Percentiles rank a stretch among this genome's conserved stretches.
Evolutionary conservation across 768 basidiomycete genomes (phyloP).

Genomic region (Russula earlei): DNA sequence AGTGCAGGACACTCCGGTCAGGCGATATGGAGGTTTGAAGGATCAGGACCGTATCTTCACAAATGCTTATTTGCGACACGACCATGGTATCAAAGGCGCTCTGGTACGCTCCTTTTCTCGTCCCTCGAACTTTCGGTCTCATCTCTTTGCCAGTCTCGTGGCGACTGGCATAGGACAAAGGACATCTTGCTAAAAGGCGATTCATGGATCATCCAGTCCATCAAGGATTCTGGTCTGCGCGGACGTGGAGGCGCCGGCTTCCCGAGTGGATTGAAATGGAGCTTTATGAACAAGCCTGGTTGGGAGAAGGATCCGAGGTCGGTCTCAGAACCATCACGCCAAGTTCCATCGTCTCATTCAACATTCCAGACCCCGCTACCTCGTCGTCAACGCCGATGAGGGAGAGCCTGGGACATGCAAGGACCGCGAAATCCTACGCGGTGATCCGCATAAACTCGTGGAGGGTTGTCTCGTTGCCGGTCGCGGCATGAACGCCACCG

Average conservation of each 20-base stretch:
- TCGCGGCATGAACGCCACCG: slow-evolving; percentile 88
- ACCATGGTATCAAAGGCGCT: slow-evolving; percentile 90
- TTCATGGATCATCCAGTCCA: slow-evolving; percentile 91
- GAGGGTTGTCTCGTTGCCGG: slow-evolving; percentile 98
- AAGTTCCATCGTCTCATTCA: not conserved
- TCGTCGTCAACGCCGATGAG: slow-evolving; percentile 61
- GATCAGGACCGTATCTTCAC: slow-evolving; percentile 95
- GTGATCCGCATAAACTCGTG: slow-evolving; percentile 96
- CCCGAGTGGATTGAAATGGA: slow-evolving; percentile 83
- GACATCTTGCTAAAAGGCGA: slow-evolving; percentile 94
- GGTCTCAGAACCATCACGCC: slow-evolving; percentile 15
- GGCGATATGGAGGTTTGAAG: slow-evolving; percentile 87
- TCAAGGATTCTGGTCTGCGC: slow-evolving; percentile 92
- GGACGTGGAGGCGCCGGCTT: slow-evolving; percentile 97
- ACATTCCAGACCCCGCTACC: slow-evolving; percentile 74
- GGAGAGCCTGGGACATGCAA: slow-evolving; percentile 99
- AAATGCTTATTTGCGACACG: slow-evolving; percentile 80
- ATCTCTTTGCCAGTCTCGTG: slow-evolving; percentile 51
- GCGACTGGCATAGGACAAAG: slow-evolving; percentile 98
- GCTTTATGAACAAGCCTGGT: slow-evolving; percentile 98
- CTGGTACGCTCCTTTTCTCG: slow-evolving; percentile 38
- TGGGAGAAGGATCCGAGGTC: slow-evolving; percentile 92
- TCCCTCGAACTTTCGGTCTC: not conserved
- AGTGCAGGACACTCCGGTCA: slow-evolving; percentile 74
- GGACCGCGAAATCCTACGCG: slow-evolving; percentile 94